Conservation (phyloP, 768 basidiomycete genomes). For the Tulasnella sp. region DNA sequence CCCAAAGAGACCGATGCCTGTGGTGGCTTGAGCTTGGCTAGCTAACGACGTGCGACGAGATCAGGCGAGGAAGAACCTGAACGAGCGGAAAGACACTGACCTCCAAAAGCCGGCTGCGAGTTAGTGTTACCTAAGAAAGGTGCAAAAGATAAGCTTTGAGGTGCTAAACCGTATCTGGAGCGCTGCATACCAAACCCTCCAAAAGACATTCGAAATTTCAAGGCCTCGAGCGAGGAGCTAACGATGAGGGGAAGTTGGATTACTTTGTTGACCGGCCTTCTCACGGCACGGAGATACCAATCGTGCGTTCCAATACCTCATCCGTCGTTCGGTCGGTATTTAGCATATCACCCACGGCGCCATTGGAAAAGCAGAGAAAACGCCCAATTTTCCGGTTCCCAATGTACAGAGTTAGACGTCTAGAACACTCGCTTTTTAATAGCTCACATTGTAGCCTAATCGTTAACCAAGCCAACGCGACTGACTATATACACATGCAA, state of each 20-base stretch:
- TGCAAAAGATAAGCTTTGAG: background rate
- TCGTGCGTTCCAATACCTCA: background rate
- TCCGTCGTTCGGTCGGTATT: too few relatives aligned
- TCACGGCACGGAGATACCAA: background rate
- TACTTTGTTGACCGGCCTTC: background rate
- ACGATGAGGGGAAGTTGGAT: background rate
- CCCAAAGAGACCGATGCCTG: conserved; percentile 28
- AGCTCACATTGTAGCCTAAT: background rate
- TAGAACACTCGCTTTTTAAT: background rate
- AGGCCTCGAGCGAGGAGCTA: background rate
- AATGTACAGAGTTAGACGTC: background rate
- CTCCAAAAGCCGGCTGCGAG: background rate
- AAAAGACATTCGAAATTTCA: background rate
- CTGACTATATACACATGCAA: background rate
- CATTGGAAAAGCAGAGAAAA: too few relatives aligned
- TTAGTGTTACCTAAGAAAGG: background rate
- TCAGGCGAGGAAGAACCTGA: background rate
- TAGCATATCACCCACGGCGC: too few relatives aligned
- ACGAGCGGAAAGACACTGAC: background rate
- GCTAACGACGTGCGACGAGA: background rate
- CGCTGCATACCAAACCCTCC: conserved; percentile 4
- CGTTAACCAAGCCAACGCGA: background rate
- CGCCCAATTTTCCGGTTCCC: too few relatives aligned
- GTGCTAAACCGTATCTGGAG: background rate
- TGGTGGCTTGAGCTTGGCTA: conserved; percentile 13